Evolutionary conservation across 2,329 filamentous ascomycete genomes (phyloP), one percentile per base, ranked within the genome.

Genomic region (Diaporthe sp.): DNA sequence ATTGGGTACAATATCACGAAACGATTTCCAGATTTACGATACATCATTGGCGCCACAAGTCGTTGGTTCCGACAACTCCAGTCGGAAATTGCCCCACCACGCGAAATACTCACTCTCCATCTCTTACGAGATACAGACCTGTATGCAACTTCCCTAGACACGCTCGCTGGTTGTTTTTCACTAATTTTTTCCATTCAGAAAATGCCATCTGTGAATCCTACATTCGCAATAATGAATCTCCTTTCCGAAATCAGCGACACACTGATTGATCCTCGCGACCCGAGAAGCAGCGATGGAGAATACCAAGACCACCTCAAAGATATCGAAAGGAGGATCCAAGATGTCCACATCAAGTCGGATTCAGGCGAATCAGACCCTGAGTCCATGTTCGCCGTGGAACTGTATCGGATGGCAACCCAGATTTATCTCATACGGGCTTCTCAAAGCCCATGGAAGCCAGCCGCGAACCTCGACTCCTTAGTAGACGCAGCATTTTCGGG

Each of bases 231-330:
- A 68, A 4, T 68, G 33, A 54, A 54, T 47, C 17, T 68, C 1
- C 64, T 54, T 3, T 54, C 64, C 13, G 64, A 68, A 15, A 54
- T 68, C 9, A 68, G 12, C n/a, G 64, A 68, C 10, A 68, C 64
- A 17, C 13, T 54, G 15, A 40, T 68, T 19, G 47, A 68, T 22
- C 47, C 64, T 38, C 64, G 64, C 3, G 47, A 68, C 17, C 64
- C 64, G 7, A 54, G 15, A 38, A 68, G 45, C 22, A 19, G 9
- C 2, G 33, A 40, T 8, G 33, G 0, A 3, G 64, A 68, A 15
- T 68, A 68, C 33, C 64, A 68, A 45, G 47, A 28, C 47, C 64
- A 40, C n/a, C 64, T 68, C 9, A 54, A 68, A 33, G 33, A 54
- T 8, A 28, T 54, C 0, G 47, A 68, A 10, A 40, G n/a, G n/a